Evolutionary conservation across 805 yeast genomes (phyloP).

Genomic region (Ogataea naganishii): DNA sequence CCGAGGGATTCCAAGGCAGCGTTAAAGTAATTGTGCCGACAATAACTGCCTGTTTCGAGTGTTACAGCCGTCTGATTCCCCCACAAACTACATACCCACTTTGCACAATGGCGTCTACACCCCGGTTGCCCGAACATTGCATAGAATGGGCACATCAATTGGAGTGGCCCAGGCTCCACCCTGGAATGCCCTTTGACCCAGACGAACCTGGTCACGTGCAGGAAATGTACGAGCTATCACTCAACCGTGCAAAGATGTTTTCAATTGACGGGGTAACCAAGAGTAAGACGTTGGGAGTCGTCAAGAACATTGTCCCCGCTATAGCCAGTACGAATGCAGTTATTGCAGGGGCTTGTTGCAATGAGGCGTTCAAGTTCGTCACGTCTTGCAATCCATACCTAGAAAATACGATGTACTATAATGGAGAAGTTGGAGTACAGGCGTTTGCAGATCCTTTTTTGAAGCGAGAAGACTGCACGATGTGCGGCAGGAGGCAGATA

Average conservation of each 20-base stretch:
- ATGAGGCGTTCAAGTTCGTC: conserved; percentile 74
- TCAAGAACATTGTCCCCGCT: conserved; percentile 87
- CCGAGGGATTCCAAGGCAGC: conserved; percentile 92
- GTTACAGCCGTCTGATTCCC: conserved; percentile 71
- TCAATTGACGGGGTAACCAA: conserved; percentile 71
- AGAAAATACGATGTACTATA: conserved; percentile 77
- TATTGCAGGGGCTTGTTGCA: conserved; percentile 82
- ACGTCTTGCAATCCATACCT: conserved; percentile 60
- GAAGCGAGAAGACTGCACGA: conserved; percentile 56
- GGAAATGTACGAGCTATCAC: conserved; percentile 50
- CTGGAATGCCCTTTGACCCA: conserved; percentile 46
- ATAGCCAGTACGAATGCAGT: conserved; percentile 92
- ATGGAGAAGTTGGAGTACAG: conserved; percentile 75
- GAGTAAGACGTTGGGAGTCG: conserved; percentile 72
- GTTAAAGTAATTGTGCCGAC: conserved; percentile 81
- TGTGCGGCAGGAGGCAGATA: conserved; percentile 77
- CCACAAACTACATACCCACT: conserved; percentile 67
- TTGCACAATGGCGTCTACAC: conserved; percentile 91
- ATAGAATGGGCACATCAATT: conserved; percentile 81
- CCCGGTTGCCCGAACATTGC: conserved; percentile 91
- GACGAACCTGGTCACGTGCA: conserved; percentile 61
- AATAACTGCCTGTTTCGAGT: conserved; percentile 85
- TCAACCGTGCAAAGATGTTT: conserved; percentile 51
- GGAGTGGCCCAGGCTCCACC: conserved; percentile 55
- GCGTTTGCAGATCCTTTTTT: conserved; percentile 64